A percentile compares a stretch with the other conserved stretches of the same genome.
phyloP scores from a whole-genome alignment of 306 rosid genomes.

The Quercus gilva region DNA sequence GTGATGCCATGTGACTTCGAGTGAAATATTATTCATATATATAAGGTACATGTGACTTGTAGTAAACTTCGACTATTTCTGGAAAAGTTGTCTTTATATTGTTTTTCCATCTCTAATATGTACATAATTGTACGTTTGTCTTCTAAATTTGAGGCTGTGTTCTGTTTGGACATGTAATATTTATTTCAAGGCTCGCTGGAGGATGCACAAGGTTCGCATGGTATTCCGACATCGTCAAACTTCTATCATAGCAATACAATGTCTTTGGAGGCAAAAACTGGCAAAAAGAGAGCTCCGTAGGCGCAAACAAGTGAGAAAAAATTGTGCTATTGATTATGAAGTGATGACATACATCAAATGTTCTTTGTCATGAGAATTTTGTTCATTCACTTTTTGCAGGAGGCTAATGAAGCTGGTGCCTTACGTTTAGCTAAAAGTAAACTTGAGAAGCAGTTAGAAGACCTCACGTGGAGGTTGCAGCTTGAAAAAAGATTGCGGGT shows the following conservation, averaged over 20 bases:
- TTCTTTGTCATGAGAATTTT: not conserved
- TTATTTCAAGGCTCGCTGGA: slow-evolving; percentile 73
- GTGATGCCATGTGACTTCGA: too few species aligned
- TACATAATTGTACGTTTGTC: not conserved
- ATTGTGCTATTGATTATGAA: not conserved
- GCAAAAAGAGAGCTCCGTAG: slow-evolving; percentile 80
- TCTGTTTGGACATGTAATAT: slow-evolving; percentile 18
- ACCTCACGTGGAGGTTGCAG: slow-evolving; percentile 91
- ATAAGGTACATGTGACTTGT: too few species aligned
- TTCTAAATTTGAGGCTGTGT: not conserved
- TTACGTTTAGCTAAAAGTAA: slow-evolving; percentile 90
- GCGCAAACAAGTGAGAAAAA: slow-evolving; percentile 59
- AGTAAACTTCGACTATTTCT: not conserved
- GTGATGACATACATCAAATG: not conserved
- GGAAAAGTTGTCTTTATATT: not conserved
- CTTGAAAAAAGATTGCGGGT: slow-evolving; percentile 96
- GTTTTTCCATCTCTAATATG: not conserved
- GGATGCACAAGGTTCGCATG: slow-evolving; percentile 70
- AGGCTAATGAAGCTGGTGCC: slow-evolving; percentile 97
- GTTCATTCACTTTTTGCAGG: slow-evolving; percentile 47
- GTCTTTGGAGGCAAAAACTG: slow-evolving; percentile 82
- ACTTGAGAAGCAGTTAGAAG: slow-evolving; percentile 96
- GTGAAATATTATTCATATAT: too few species aligned
- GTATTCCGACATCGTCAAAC: slow-evolving; percentile 51
- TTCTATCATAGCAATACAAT: slow-evolving; percentile 74